phyloP scores from a whole-genome alignment of 2,329 filamentous ascomycete genomes.

The Alternaria brassicicola region DNA sequence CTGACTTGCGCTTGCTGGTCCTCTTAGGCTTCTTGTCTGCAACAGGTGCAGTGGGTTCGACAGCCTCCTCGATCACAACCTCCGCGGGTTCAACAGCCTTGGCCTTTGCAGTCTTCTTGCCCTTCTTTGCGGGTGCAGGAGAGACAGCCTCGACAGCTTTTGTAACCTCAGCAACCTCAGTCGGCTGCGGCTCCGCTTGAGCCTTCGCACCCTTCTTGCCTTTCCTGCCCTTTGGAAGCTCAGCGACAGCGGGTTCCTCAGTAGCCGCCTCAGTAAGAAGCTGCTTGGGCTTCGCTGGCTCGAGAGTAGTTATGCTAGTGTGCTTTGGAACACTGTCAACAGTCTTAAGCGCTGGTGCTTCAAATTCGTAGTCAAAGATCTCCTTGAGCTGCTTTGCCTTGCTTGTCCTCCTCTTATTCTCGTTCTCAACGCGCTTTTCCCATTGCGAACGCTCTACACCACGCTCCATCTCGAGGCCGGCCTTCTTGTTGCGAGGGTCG shows the following conservation, averaged over 20 bases:
- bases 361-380: slow-evolving; percentile 83
- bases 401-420: slow-evolving; percentile 70
- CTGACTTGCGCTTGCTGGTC: slow-evolving; percentile 32
- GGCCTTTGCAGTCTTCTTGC: slow-evolving; percentile 30
- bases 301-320: slow-evolving; percentile 22
- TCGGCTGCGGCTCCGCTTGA: slow-evolving; percentile 1
- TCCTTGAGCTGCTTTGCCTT: slow-evolving; percentile 78
- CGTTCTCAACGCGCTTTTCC: slow-evolving; percentile 74
- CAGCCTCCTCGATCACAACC: slow-evolving; percentile 16
- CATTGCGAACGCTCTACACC: slow-evolving; percentile 77
- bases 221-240: slow-evolving; percentile 41
- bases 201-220: slow-evolving; percentile 34
- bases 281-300: slow-evolving; percentile 36
- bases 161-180: slow-evolving; percentile 16
- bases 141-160: slow-evolving; percentile 9
- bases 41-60: slow-evolving; percentile 1
- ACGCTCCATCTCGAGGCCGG: slow-evolving; percentile 74
- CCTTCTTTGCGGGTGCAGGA: slow-evolving; percentile 32
- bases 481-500: slow-evolving; percentile 86
- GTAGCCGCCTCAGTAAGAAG: slow-evolving; percentile 31
- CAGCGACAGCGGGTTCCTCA: slow-evolving; percentile 22
- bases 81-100: slow-evolving; percentile 18
- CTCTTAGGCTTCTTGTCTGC: slow-evolving; percentile 13
- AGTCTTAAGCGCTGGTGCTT: slow-evolving; percentile 72
- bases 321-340: slow-evolving; percentile 53